Evolutionary conservation across 108 stramenopile genomes (phyloP).

Genomic region (Parietichytrium sp.): DNA sequence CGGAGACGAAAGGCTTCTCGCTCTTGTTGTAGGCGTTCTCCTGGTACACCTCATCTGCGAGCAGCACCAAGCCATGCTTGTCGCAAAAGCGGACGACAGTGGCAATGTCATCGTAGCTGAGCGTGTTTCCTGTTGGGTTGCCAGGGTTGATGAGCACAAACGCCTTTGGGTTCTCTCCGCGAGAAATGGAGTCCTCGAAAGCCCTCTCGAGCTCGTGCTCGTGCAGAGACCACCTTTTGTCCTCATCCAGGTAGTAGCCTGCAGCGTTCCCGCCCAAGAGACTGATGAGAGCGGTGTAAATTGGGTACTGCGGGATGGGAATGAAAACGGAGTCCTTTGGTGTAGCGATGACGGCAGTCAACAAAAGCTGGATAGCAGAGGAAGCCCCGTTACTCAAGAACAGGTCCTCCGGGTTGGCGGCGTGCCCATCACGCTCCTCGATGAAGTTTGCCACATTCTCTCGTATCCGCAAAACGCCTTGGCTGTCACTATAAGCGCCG

Average conservation of each 20-base stretch:
- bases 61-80: constrained; percentile 71
- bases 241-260: constrained; percentile 82
- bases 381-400: constrained; percentile 89
- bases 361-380: constrained; percentile 70
- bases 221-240: constrained; percentile 72
- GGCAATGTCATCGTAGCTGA: constrained; percentile 72
- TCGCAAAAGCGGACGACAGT: constrained; percentile 75
- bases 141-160: constrained; percentile 89
- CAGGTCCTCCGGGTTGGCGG: constrained; percentile 72
- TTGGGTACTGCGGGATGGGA: constrained; percentile 91
- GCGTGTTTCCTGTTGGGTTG: constrained; percentile 84
- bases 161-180: constrained; percentile 71
- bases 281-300: constrained; percentile 81
- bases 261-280: constrained; percentile 77
- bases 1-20: constrained; percentile 72
- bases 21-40: constrained; percentile 78
- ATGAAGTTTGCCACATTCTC: constrained; percentile 82
- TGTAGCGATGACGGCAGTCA: constrained; percentile 75
- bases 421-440: constrained; percentile 70
- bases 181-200: constrained; percentile 68
- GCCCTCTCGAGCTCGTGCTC: constrained; percentile 67
- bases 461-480: constrained; percentile 71
- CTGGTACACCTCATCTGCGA: constrained; percentile 93
- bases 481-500: constrained; percentile 75
- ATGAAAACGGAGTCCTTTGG: constrained; percentile 79